Evolutionary conservation across 306 rosid genomes (phyloP), one percentile per base, ranked within the genome.

Genomic region (Corylus americana): DNA sequence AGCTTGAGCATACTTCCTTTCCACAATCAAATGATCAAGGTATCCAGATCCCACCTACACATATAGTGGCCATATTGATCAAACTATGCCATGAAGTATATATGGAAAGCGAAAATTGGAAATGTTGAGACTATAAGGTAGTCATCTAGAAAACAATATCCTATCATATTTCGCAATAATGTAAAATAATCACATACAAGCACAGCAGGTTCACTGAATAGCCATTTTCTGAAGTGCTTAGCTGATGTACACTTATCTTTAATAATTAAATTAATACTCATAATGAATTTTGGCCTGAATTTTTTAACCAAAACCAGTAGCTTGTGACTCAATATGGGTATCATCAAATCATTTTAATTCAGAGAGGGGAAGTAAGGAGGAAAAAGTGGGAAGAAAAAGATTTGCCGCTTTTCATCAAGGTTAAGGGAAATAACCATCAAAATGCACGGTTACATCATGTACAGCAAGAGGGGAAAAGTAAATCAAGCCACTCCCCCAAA

Each of bases 11-110:
- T 95, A 95, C 84, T 90, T 95, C 81, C 98, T 89, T 89, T 95
- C 99, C 85, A 95, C 97, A 82, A 95, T 93, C 87, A 95, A 88
- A 91, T 91, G 97, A 88, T 95, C 98, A 71, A 95, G 98, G 86
- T 95, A 95, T 81, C 94, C 87, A 66, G 98, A 88, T 73, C 99
- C 98, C 83, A 95, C 99, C 99, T 95, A 83, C 74, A 93, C 35
- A 79, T 54, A 77, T 55, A 79, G 80, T 25, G 63, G 74, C 54
- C 45, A 57, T 73, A 74, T 68, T 44, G 29, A 59, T 54, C 70
- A 73, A 79, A 18, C 39, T 39, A 58, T 64, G 55, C 70, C 31
- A 17, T 18, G 14, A 67, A 67, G 50, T n/a, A 37, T 67, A 39
- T 8, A 67, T 16, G 25, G 50, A 67, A 67, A 18, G 22, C 12